Evolutionary conservation across 345 rosid genomes (phyloP), one percentile per base, ranked within the genome.

Genomic region (Combretum micranthum): DNA sequence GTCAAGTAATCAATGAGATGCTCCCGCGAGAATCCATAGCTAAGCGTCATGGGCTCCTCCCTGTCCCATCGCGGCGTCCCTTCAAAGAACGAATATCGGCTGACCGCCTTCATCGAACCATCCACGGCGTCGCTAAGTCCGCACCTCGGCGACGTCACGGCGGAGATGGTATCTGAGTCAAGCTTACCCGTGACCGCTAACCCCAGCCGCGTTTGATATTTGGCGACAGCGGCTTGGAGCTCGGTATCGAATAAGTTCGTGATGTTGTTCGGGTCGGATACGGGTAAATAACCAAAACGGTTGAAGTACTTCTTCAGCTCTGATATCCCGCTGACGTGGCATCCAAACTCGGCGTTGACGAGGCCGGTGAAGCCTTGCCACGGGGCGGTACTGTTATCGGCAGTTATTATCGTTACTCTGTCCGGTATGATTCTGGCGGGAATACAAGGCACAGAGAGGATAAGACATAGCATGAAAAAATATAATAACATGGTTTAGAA

Each of bases 1-100:
- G 64, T 70, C 51, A 92, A 66, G 80, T 81, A 83, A 12, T 77
- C 73, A 7, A 84, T 79, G 69, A 64, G 74, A 56, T 88, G 51
- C 0, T 66, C 39, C 2, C 70, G 64, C 2, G 90, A 86, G 25
- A 86, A 74, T 4, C 89, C 87, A 50, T 86, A 92, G 0, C 93
- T 84, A 59, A 92, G 75, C 14, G 45, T 76, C 62, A 70, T 47
- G 50, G 90, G 80, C 22, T 66, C 15, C 9, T 58, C 58, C 3
- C 71, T 80, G 2, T 7, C 57, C 98, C 98, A 92, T 65, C 88
- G 72, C 0, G 96, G 96, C 67, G 65, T 72, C 16, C 95, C 96
- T 11, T 64, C 53, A 56, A 86, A 92, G 51, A 77, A 86, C 15
- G 93, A 67, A 52, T 70, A 92, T 58, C 61, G 87, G 69, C 71